phyloP scores from a whole-genome alignment of 257 asterid genomes.

The Salvia rosmarinus region DNA sequence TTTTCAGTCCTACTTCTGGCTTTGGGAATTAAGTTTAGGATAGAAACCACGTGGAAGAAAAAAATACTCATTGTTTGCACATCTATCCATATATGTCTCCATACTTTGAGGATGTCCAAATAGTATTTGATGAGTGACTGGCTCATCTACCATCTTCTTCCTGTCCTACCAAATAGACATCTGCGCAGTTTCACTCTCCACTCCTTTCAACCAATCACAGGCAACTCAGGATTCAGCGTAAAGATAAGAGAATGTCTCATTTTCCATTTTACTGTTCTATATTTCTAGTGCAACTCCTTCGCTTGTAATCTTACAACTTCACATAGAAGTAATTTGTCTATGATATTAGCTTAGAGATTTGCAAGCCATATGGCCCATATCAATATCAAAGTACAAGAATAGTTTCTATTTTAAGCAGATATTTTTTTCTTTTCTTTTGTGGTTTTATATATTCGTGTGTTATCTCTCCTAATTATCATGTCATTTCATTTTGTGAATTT shows the following conservation, averaged over 20 bases:
- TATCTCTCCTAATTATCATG: not conserved
- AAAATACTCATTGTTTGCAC: not conserved
- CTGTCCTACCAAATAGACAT: not conserved
- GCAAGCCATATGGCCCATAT: conserved; percentile 23
- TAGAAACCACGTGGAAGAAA: conserved; percentile 5
- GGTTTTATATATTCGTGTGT: conserved; percentile 5
- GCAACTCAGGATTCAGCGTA: not conserved
- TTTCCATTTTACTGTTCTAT: not conserved
- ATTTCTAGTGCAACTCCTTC: conserved; percentile 16
- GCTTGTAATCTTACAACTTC: conserved; percentile 23
- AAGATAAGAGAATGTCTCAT: not conserved
- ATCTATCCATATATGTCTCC: not conserved
- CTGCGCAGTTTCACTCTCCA: not conserved
- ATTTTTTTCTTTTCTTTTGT: not conserved
- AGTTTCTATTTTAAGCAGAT: conserved; percentile 12
- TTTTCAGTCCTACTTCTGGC: not conserved
- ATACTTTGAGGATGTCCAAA: not conserved
- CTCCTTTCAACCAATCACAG: conserved; percentile 6
- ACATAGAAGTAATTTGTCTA: conserved; percentile 2
- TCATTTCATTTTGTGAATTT: conserved; percentile 26
- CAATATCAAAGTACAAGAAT: conserved; percentile 7
- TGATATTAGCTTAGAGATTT: not conserved
- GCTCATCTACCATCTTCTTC: not conserved
- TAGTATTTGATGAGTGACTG: conserved; percentile 2
- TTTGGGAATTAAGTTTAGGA: conserved; percentile 5